Evolutionary conservation across 2,329 filamentous ascomycete genomes (phyloP).

Genomic region (Cladosporium oxysporum): DNA sequence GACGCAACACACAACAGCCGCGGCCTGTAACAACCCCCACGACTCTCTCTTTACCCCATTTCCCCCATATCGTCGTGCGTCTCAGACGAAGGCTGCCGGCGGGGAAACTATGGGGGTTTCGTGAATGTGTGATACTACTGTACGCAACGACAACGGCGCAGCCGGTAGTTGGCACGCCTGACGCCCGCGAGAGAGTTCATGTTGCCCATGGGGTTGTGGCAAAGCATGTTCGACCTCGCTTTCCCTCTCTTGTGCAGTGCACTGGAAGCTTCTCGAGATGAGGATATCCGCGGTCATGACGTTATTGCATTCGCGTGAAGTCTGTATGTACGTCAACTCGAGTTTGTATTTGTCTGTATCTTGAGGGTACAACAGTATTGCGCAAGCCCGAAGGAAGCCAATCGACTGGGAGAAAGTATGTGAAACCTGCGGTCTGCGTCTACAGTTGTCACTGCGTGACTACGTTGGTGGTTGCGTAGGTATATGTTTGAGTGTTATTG

Average conservation of each 20-base stretch:
- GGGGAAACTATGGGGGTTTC: conserved; percentile 9
- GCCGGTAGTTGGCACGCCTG: neutral
- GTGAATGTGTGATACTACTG: neutral
- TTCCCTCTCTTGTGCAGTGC: neutral
- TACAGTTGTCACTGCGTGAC: neutral
- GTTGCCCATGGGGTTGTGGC: neutral
- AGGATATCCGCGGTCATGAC: neutral
- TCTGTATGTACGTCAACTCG: neutral
- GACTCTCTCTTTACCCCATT: neutral
- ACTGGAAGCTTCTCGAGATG: neutral
- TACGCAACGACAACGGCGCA: neutral
- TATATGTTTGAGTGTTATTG: neutral
- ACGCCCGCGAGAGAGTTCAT: neutral
- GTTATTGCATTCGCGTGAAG: neutral
- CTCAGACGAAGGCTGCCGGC: neutral
- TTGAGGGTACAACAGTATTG: neutral
- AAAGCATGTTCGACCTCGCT: neutral
- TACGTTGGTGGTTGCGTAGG: neutral
- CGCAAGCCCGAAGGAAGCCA: neutral
- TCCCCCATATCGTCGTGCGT: neutral
- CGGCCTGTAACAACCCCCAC: neutral
- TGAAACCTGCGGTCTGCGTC: neutral
- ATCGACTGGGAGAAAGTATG: neutral
- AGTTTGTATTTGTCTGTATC: neutral
- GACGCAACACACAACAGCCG: neutral